Evolutionary conservation across 2,329 filamentous ascomycete genomes (phyloP), one percentile per base, ranked within the genome.

Genomic region (Colletotrichum theobromicola): DNA sequence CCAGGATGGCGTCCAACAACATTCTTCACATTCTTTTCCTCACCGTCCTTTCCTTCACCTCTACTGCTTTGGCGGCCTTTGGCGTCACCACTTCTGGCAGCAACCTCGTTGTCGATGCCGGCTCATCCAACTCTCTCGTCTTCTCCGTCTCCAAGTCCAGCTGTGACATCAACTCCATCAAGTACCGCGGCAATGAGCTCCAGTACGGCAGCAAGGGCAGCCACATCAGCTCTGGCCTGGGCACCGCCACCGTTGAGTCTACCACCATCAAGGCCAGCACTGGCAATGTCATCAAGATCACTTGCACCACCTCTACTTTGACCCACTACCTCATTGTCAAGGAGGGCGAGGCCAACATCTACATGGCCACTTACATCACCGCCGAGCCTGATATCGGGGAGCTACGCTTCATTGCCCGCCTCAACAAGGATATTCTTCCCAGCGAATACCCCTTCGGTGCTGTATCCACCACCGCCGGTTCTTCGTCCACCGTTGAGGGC

Each of bases 161-260:
- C 79, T 93, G 91, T 77, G 92, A 93, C 77, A 91, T 93, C 80
- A 92, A 87, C 16, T 93, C 91, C 1, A 90, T 93, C 80, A 87
- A 88, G 68, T 93, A 88, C 79, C 88, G 89, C 28, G 88, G 90
- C 74, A 85, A 86, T 57, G 90, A 93, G 79, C 86, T 91, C 9
- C 92, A 93, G 81, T 89, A 90, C 77, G 76, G 82, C 8, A 81
- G 81, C 61, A 86, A 86, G 60, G 86, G 85, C 28, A 89, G 88
- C n/a, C 91, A 92, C 70, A 89, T 93, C 72, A 84, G 84, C 30
- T 92, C 90, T 18, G 90, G 90, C 12, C 85, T 92, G 2, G 90
- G 90, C n/a, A 85, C 87, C 4, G 89, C 89, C 9, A 89, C 87
- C 10, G 90, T 93, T 9, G 87, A 85, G 65, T 88, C 83, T 75